Conservation (phyloP, 495 filamentous ascomycete species). For the Sabuloglossum arenarium region DNA sequence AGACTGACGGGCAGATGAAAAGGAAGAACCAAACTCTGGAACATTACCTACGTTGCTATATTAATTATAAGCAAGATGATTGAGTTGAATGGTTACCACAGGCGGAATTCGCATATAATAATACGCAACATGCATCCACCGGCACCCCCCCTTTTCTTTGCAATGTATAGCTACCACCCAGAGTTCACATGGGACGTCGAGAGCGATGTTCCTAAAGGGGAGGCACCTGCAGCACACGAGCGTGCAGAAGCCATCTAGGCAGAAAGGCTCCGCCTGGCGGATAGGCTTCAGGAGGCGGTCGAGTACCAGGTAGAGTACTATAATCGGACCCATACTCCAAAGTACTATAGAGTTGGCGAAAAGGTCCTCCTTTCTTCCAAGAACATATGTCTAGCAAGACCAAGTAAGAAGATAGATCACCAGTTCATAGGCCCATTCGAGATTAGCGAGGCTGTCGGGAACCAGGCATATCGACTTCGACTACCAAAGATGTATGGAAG, state of each 20-base stretch:
- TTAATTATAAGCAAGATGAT: too few species aligned
- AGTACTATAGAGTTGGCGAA: not conserved
- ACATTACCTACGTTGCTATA: too few species aligned
- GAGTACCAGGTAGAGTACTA: not conserved
- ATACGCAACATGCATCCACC: conserved; percentile 4
- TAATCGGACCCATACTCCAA: not conserved
- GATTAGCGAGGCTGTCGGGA: too few species aligned
- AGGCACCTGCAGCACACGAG: not conserved
- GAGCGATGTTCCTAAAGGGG: not conserved
- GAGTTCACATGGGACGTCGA: not conserved
- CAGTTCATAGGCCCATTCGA: not conserved
- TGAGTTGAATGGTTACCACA: too few species aligned
- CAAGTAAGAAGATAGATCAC: not conserved
- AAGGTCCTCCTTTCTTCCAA: not conserved
- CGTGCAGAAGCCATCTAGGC: not conserved
- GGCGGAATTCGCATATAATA: conserved; percentile 15
- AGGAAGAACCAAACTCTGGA: too few species aligned
- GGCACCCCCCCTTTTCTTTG: conserved; percentile 12
- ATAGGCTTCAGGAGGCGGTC: not conserved
- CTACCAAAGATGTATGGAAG: too few species aligned
- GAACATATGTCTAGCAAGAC: not conserved
- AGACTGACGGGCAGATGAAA: too few species aligned
- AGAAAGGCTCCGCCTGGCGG: not conserved
- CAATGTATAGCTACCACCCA: conserved; percentile 6
- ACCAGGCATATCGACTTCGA: too few species aligned